phyloP scores from a whole-genome alignment of 169 alveolate genomes.

The Plasmodium vivax region DNA sequence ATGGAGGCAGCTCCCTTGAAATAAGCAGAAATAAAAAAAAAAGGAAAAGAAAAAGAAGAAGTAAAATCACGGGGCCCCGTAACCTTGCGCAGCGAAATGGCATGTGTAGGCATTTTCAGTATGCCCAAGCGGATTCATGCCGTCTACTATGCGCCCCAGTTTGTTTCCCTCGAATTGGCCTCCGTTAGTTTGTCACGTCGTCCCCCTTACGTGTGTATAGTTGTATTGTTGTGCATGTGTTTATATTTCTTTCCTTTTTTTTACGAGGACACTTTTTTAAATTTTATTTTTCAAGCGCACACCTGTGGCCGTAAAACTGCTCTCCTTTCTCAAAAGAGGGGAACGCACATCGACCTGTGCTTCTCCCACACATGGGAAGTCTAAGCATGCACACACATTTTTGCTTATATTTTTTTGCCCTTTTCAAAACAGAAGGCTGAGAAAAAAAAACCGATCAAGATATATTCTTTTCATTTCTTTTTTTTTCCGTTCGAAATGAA shows the following conservation, averaged over 20 bases:
- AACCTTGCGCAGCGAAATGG: not conserved
- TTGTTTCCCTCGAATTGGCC: not conserved
- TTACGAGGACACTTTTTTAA: not conserved
- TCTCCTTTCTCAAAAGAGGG: not conserved
- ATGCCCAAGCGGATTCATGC: not conserved
- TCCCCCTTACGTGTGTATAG: not conserved
- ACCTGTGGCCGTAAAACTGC: not conserved
- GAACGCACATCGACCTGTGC: not conserved
- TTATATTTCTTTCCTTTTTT: not conserved
- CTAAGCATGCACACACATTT: not conserved
- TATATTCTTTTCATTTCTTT: not conserved
- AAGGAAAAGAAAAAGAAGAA: not conserved
- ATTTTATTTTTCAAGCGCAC: not conserved
- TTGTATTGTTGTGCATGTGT: not conserved
- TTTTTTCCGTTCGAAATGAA: slow-evolving; percentile 40
- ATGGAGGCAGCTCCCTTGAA: not conserved
- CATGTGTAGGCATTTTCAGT: not conserved
- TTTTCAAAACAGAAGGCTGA: not conserved
- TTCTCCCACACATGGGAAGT: not conserved
- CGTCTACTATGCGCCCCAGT: not conserved
- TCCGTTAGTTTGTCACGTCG: not conserved
- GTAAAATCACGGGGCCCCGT: not conserved
- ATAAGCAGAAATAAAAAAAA: not conserved
- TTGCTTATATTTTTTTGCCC: not conserved
- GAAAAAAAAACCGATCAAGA: not conserved